phyloP scores from a whole-genome alignment of 1,284 basidiomycete species.

The Trichosporon coremiiforme region DNA sequence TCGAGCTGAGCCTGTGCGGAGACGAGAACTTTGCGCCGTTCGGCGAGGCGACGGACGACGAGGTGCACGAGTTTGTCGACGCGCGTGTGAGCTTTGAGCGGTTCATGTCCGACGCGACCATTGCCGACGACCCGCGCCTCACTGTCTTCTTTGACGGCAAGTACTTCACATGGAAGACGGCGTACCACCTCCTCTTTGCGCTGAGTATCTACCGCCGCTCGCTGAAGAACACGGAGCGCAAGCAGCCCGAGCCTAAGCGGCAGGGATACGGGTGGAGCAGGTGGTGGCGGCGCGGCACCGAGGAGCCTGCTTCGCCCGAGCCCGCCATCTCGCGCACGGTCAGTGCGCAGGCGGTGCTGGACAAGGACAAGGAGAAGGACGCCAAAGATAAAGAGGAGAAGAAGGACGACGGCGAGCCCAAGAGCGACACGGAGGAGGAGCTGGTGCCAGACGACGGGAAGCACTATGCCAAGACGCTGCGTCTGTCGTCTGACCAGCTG shows the following conservation, averaged over 20 bases:
- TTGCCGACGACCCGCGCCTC: conserved; percentile 59
- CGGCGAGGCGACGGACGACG: conserved; percentile 36
- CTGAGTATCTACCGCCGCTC: conserved; percentile 59
- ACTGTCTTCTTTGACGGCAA: conserved; percentile 59
- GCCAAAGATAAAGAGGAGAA: not conserved
- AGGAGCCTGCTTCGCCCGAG: conserved; percentile 25
- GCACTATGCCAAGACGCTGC: conserved; percentile 87
- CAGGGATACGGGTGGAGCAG: conserved; percentile 53
- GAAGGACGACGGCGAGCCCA: conserved; percentile 2
- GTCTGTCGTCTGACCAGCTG: conserved; percentile 83
- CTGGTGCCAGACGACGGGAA: conserved; percentile 30
- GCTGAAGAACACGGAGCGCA: conserved; percentile 10
- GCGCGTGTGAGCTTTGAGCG: conserved; percentile 59
- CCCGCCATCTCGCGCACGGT: not conserved
- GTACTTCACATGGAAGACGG: conserved; percentile 61
- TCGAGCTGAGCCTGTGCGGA: conserved; percentile 59
- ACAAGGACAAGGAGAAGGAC: conserved; percentile 13
- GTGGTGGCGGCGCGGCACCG: conserved; percentile 49
- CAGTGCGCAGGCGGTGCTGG: conserved; percentile 18
- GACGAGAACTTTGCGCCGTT: conserved; percentile 43
- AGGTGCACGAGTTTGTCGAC: conserved; percentile 54
- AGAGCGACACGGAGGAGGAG: conserved; percentile 13
- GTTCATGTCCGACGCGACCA: conserved; percentile 58
- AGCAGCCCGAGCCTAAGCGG: conserved; percentile 24
- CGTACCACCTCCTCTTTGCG: conserved; percentile 59